Evolutionary conservation across 164 flowering plant species (phyloP).

Genomic region (Piper betle): DNA sequence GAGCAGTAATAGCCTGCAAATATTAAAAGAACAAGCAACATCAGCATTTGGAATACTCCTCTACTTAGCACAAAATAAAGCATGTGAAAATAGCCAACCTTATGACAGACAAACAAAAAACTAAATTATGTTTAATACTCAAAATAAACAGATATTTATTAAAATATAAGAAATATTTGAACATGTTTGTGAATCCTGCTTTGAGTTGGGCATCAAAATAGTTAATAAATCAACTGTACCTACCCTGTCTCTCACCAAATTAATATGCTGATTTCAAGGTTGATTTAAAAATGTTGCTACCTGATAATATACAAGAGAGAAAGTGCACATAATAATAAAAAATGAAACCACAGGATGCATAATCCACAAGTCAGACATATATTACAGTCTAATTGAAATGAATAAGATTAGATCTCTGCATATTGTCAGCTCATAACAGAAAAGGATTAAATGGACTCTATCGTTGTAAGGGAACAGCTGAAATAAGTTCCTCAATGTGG

Average conservation of each 20-base stretch:
- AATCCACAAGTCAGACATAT: background rate
- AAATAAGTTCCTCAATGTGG: too few relatives aligned
- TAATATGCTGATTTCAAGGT: background rate
- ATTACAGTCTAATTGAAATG: background rate
- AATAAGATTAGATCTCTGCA: background rate
- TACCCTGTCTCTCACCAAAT: background rate
- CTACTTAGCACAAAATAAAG: background rate
- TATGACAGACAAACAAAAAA: too few relatives aligned
- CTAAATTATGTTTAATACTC: too few relatives aligned
- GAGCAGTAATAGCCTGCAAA: constrained; percentile 84
- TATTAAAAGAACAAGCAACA: background rate
- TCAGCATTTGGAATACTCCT: background rate
- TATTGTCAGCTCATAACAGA: background rate
- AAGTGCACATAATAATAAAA: background rate
- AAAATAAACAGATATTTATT: too few relatives aligned
- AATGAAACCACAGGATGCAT: background rate
- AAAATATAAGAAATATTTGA: too few relatives aligned
- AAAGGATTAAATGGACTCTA: too few relatives aligned
- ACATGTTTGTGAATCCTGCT: too few relatives aligned
- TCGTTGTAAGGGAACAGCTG: too few relatives aligned
- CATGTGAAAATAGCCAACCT: background rate
- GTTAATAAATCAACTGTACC: background rate
- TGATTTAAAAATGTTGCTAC: too few relatives aligned
- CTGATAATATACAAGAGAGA: background rate
- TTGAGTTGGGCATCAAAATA: too few relatives aligned